These are phyloP conservation scores for Dothistroma septosporum DNA, from an alignment of 2,329 filamentous ascomycete species.

Conservation along the genomic window DNA sequence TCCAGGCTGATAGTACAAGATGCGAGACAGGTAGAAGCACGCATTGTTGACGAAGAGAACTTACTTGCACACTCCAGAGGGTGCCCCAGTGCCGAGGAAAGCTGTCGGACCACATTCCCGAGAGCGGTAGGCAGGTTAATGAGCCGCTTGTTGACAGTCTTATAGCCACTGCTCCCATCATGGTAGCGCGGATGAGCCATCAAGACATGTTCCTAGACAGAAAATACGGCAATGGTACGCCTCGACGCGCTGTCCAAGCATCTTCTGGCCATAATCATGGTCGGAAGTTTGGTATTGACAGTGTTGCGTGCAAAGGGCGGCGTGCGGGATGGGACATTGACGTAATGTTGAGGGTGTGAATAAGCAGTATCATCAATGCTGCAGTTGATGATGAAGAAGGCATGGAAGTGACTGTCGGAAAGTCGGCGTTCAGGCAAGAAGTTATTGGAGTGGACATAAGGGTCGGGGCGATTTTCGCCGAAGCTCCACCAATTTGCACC, in stretches of 20 bases:
- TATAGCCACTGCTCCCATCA: not conserved
- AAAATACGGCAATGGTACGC: not conserved
- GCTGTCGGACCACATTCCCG: slow-evolving; percentile 11
- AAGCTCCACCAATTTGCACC: too few species aligned
- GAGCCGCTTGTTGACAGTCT: not conserved
- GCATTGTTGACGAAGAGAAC: slow-evolving; percentile 22
- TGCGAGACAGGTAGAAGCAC: slow-evolving; percentile 3
- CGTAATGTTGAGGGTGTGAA: too few species aligned
- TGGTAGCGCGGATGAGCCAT: not conserved
- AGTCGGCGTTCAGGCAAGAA: too few species aligned
- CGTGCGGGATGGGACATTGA: not conserved
- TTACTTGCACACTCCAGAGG: slow-evolving; percentile 22
- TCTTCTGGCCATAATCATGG: not conserved
- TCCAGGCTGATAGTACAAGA: not conserved
- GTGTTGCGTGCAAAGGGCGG: not conserved
- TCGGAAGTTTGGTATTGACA: not conserved
- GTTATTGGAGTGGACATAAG: too few species aligned
- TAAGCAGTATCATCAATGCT: too few species aligned
- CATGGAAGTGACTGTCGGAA: too few species aligned
- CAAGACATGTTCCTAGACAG: not conserved
- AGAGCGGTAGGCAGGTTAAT: slow-evolving; percentile 1
- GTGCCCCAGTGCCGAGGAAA: slow-evolving; percentile 4
- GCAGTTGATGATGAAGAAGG: too few species aligned
- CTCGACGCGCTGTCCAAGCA: not conserved
- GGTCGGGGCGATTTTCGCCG: too few species aligned